Evolutionary conservation across 2,329 filamentous ascomycete species (phyloP).

Genomic region (Pseudocercospora musae): DNA sequence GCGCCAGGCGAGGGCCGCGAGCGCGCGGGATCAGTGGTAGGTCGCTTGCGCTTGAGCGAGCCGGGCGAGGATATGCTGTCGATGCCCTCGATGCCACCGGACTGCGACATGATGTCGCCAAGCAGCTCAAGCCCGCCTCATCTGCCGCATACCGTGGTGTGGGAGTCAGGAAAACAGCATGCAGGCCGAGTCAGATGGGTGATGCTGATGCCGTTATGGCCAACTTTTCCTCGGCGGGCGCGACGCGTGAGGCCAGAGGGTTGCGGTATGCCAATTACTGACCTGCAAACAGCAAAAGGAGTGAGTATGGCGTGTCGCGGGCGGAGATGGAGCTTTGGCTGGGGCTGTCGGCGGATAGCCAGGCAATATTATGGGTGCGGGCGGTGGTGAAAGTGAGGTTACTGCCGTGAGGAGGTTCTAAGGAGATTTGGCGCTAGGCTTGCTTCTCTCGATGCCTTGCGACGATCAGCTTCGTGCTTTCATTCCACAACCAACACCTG

Average conservation of each 20-base stretch:
- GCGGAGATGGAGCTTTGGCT: slow-evolving; percentile 4
- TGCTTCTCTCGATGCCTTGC: neutral
- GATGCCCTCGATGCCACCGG: slow-evolving; percentile 23
- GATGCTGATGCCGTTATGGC: neutral
- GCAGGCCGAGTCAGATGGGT: neutral
- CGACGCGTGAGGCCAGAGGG: neutral
- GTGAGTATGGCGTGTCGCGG: slow-evolving; percentile 9
- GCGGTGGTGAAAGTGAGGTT: slow-evolving; percentile 6
- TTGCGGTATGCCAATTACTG: neutral
- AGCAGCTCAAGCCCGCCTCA: slow-evolving; percentile 20
- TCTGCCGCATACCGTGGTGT: slow-evolving; percentile 10
- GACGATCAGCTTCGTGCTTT: neutral
- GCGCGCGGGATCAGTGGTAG: slow-evolving; percentile 14
- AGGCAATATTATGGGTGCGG: neutral
- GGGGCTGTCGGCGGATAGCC: neutral
- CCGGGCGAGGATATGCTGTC: slow-evolving; percentile 23
- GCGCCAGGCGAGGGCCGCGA: slow-evolving; percentile 13
- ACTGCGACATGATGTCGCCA: slow-evolving; percentile 33
- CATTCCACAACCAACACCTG: slow-evolving; percentile 1
- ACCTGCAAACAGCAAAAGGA: neutral
- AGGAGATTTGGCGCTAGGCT: neutral
- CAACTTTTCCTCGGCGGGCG: slow-evolving; percentile 13
- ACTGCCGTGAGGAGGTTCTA: slow-evolving; percentile 1
- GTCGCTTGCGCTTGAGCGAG: slow-evolving; percentile 32
- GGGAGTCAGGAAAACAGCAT: neutral